Evolutionary conservation across 805 yeast genomes (phyloP).

Genomic region (Pichia californica): DNA sequence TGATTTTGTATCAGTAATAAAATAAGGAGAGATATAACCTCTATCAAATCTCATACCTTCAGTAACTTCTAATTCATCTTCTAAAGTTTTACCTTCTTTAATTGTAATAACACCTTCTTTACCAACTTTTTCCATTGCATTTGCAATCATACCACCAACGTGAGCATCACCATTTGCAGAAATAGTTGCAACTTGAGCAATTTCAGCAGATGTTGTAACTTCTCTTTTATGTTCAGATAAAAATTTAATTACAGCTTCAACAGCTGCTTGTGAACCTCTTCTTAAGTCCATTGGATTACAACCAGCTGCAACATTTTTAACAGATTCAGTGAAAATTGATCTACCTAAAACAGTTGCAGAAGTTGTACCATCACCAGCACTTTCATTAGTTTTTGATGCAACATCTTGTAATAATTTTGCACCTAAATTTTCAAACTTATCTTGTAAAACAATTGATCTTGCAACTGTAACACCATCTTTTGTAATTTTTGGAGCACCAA

Average conservation of each 20-base stretch:
- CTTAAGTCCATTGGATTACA: slow-evolving; percentile 98
- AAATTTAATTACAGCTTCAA: slow-evolving; percentile 82
- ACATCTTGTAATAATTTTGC: slow-evolving; percentile 94
- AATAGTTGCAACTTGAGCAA: slow-evolving; percentile 96
- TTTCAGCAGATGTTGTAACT: slow-evolving; percentile 88
- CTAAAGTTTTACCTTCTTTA: slow-evolving; percentile 94
- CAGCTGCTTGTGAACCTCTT: slow-evolving; percentile 96
- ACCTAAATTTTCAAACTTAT: slow-evolving; percentile 94
- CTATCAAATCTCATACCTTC: slow-evolving; percentile 99
- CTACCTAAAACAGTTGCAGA: slow-evolving; percentile 96
- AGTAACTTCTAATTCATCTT: slow-evolving; percentile 92
- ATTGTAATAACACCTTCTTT: slow-evolving; percentile 98
- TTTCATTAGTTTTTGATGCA: slow-evolving; percentile 93
- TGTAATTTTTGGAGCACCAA: slow-evolving; percentile 96
- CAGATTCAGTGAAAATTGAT: slow-evolving; percentile 90
- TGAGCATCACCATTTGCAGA: slow-evolving; percentile 95
- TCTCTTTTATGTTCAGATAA: slow-evolving; percentile 83
- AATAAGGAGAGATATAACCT: slow-evolving; percentile 95
- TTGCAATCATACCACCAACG: slow-evolving; percentile 84
- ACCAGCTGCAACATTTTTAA: slow-evolving; percentile 97
- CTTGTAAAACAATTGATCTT: slow-evolving; percentile 68
- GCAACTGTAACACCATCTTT: slow-evolving; percentile 99
- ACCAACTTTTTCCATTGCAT: slow-evolving; percentile 98
- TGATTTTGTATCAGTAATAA: slow-evolving; percentile 84
- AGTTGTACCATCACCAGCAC: slow-evolving; percentile 98